These are phyloP conservation scores for Monosporascus sp. DNA, from an alignment of 2,329 filamentous ascomycete genomes.

Conservation along the genomic window DNA sequence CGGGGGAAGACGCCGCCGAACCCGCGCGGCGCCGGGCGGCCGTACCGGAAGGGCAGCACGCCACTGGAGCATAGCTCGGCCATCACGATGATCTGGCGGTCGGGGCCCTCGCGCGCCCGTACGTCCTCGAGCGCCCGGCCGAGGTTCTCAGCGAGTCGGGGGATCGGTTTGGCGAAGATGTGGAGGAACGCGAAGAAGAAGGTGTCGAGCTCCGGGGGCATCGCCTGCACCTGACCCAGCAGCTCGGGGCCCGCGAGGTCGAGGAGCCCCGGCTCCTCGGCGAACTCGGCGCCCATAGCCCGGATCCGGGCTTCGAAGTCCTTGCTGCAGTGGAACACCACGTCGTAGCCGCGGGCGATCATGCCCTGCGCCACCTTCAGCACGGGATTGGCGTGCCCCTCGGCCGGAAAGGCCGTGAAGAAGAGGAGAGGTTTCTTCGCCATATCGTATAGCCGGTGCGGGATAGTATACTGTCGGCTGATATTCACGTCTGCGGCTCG, in stretches of 20 bases:
- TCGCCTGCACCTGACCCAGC: background rate
- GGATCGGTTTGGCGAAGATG: constrained; percentile 29
- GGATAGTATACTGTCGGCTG: no score
- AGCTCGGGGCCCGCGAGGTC: background rate
- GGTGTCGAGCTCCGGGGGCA: constrained; percentile 10
- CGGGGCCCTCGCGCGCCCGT: constrained; percentile 23
- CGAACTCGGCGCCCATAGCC: constrained; percentile 30
- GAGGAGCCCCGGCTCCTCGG: constrained; percentile 7
- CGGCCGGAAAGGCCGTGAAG: constrained; percentile 12
- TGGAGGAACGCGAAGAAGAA: constrained; percentile 29
- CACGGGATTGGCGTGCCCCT: constrained; percentile 17
- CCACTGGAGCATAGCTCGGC: constrained; percentile 36
- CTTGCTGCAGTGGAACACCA: constrained; percentile 30
- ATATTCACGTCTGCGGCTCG: no score
- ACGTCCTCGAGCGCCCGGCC: constrained; percentile 30
- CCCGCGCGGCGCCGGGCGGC: constrained; percentile 32
- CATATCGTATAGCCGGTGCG: background rate
- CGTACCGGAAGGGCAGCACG: constrained; percentile 30
- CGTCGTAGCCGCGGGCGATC: constrained; percentile 30
- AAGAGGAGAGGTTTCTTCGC: constrained; percentile 18
- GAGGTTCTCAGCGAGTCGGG: constrained; percentile 26
- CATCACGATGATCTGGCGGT: constrained; percentile 37
- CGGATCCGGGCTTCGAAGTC: constrained; percentile 25
- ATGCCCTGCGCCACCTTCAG: constrained; percentile 26
- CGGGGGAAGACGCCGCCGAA: constrained; percentile 26